Conservation (phyloP, 306 rosid genomes). For the Cicer yamashitae region DNA sequence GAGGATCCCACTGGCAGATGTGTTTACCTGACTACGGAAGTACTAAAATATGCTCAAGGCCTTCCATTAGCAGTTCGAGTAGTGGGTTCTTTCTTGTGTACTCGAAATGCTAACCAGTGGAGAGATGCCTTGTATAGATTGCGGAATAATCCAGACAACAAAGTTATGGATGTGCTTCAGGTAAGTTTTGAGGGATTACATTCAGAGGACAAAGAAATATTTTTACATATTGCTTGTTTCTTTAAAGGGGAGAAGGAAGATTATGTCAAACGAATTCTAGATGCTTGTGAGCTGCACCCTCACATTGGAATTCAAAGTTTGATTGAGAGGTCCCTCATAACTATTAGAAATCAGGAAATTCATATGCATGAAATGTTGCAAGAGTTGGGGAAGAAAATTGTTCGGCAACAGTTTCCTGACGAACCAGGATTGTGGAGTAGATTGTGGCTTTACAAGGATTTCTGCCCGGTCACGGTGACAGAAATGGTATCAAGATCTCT, state of each 20-base stretch:
- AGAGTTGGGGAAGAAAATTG: constrained; percentile 39
- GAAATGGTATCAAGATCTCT: not conserved
- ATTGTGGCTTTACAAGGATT: constrained; percentile 28
- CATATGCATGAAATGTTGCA: constrained; percentile 39
- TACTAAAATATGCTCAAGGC: constrained; percentile 9
- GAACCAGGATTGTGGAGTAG: constrained; percentile 41
- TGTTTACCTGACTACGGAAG: not conserved
- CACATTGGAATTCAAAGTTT: constrained; percentile 14
- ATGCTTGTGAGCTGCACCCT: constrained; percentile 7
- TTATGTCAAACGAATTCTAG: constrained; percentile 21
- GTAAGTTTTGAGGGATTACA: constrained; percentile 34
- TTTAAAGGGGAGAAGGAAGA: constrained; percentile 12
- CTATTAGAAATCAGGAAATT: constrained; percentile 33
- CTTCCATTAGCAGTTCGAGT: constrained; percentile 37
- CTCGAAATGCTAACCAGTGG: constrained; percentile 35
- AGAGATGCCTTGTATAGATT: constrained; percentile 12
- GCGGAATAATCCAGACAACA: not conserved
- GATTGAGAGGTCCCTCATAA: constrained; percentile 37
- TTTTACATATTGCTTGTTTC: constrained; percentile 44
- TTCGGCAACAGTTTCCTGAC: not conserved
- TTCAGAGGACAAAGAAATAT: not conserved
- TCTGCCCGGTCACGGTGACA: not conserved
- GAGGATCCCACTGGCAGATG: not conserved
- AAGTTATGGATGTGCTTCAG: constrained; percentile 17
- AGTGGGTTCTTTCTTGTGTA: constrained; percentile 39